A percentile compares a stretch with the other conserved stretches of the same genome.
Evolutionary conservation across 179 eudicot genomes (phyloP).

Genomic region (Silene vulgaris): DNA sequence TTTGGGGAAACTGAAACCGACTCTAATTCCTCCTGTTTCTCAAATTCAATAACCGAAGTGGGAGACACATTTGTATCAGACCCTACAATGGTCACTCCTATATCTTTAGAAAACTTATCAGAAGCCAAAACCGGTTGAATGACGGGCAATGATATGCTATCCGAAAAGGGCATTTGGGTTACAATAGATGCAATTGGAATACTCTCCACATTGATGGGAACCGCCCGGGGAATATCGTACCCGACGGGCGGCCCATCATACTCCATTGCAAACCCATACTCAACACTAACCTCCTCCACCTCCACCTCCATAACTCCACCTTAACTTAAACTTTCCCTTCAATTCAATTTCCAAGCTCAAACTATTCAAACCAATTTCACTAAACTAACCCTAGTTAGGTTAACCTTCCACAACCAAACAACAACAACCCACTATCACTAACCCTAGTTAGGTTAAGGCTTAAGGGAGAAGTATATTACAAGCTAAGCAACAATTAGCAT

Average conservation of each 20-base stretch:
- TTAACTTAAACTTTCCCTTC: not conserved
- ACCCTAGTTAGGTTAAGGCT: too few relatives aligned
- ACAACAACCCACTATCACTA: too few relatives aligned
- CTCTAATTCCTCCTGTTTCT: constrained; percentile 37
- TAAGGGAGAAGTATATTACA: not conserved
- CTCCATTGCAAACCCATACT: constrained; percentile 76
- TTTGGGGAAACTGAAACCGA: constrained; percentile 56
- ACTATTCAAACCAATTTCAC: not conserved
- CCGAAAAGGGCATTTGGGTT: constrained; percentile 32
- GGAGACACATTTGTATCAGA: constrained; percentile 42
- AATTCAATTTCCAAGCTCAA: constrained; percentile 19
- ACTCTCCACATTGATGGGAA: constrained; percentile 64
- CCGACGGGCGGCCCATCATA: constrained; percentile 83
- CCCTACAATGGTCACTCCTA: constrained; percentile 28
- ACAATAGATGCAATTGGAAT: constrained; percentile 84
- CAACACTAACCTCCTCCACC: constrained; percentile 38
- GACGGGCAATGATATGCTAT: constrained; percentile 53
- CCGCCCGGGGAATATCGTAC: constrained; percentile 64
- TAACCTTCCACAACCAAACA: too few relatives aligned
- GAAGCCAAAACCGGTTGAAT: constrained; percentile 63
- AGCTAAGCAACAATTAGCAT: constrained; percentile 9
- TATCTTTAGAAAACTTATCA: constrained; percentile 54
- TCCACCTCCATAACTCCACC: constrained; percentile 10
- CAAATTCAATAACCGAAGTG: constrained; percentile 44
- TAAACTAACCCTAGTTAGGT: constrained; percentile 29